Percentiles rank a stretch among this genome's conserved stretches.
phyloP scores from a whole-genome alignment of 2,329 filamentous ascomycete species.

The Scedosporium apiospermum region DNA sequence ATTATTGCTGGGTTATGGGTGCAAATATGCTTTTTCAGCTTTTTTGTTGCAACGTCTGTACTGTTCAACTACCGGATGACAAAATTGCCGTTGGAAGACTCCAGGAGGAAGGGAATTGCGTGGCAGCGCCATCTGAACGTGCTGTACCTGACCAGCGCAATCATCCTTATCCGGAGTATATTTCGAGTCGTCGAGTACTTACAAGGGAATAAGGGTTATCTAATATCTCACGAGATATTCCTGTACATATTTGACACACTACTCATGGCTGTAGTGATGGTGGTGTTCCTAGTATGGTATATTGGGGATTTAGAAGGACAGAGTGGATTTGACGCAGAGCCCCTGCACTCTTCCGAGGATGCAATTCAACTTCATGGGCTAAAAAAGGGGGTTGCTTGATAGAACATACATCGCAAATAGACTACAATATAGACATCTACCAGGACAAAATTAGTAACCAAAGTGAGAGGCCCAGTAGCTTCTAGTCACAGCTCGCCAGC shows the following conservation, averaged over 20 bases:
- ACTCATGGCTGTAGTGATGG: constrained; percentile 21
- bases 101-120: neutral
- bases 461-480: no score
- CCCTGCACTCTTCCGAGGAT: no score
- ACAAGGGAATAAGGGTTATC: constrained; percentile 28
- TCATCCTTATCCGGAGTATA: constrained; percentile 35
- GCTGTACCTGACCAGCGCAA: constrained; percentile 20
- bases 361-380: no score
- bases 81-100: constrained; percentile 11
- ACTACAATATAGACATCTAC: no score
- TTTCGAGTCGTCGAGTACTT: constrained; percentile 39
- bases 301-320: constrained; percentile 7
- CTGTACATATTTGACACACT: constrained; percentile 33
- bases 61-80: constrained; percentile 28
- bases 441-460: no score
- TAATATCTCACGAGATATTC: constrained; percentile 29
- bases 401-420: no score
- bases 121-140: constrained; percentile 22
- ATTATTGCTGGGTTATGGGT: constrained; percentile 43
- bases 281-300: constrained; percentile 20
- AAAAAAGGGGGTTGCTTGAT: no score
- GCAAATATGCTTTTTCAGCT: constrained; percentile 43
- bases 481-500: no score
- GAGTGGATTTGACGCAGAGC: no score
- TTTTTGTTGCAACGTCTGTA: constrained; percentile 37